Evolutionary conservation across 139 green algal genomes (phyloP).

Genomic region (Marvania coccoides): DNA sequence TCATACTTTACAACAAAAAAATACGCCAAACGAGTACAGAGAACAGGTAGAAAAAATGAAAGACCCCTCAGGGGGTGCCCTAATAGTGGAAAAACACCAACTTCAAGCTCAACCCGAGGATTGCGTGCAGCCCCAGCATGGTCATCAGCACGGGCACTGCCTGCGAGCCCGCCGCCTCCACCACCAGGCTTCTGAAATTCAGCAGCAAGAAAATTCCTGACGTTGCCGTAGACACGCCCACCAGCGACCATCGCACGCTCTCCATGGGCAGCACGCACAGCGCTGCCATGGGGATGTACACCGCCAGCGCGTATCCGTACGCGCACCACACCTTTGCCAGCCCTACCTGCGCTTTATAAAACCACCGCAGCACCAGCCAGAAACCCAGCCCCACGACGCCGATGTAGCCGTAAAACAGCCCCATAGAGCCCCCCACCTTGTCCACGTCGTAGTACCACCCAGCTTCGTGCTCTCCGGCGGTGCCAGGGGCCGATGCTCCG

Average conservation of each 20-base stretch:
- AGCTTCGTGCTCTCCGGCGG: background rate
- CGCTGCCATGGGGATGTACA: constrained; percentile 71
- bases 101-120: constrained; percentile 64
- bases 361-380: constrained; percentile 47
- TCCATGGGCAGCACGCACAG: constrained; percentile 64
- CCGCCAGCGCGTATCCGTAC: constrained; percentile 74
- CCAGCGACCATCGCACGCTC: constrained; percentile 50
- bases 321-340: constrained; percentile 71
- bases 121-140: constrained; percentile 48
- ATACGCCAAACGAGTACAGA: too few species aligned
- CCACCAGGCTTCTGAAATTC: constrained; percentile 56
- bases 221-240: constrained; percentile 36
- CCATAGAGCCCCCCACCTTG: constrained; percentile 54
- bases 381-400: constrained; percentile 49
- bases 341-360: constrained; percentile 43
- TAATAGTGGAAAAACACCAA: constrained; percentile 78
- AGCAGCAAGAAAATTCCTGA: constrained; percentile 63
- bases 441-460: constrained; percentile 44
- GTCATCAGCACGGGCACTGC: constrained; percentile 45
- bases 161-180: constrained; percentile 50
- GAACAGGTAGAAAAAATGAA: constrained; percentile 2
- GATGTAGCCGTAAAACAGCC: constrained; percentile 82
- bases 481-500: background rate
- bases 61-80: too few species aligned
- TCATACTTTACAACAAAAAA: too few species aligned